Evolutionary conservation across 23 red algal genomes (phyloP), one percentile per base, ranked within the genome.

Genomic region (Agarophyton chilense): DNA sequence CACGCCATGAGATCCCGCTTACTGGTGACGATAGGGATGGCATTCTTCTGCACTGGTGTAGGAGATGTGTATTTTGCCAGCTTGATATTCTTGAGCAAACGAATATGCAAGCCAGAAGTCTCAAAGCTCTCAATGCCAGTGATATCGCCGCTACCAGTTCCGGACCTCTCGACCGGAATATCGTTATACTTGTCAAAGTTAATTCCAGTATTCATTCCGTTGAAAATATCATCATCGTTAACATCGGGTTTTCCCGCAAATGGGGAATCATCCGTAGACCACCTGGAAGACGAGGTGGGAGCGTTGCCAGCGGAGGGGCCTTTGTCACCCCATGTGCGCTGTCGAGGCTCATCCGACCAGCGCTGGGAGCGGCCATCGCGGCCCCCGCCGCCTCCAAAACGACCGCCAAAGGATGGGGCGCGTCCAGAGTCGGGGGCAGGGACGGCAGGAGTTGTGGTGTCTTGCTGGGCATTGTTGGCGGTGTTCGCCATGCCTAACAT

Each of bases 181-280:
- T 99, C 93, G 52, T 99, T 93, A 73, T 99, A 99, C 70, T 96
- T 95, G 43, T 99, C 97, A 94, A 99, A 99, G 88, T 99, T 99
- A 62, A 99, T 99, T 25, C 97, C 97, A 28, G 93, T 95, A 70
- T 92, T 96, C 83, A 93, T 95, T 7, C 83, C 92, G 60, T 93
- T 93, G 57, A 97, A 93, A 16, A 94, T 89, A 42, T 83, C 90
- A 0, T 56, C 91, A 26, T 85, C 71, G 19, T 81, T 28, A 31
- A 87, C 72, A 25, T 86, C 85, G 17, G 84, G 50, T 58, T 84
- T 89, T 36, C 76, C 77, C 14, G 72, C 81, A 55, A 90, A 90
- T 21, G 92, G 92, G 12, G 77, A 83, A 42, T 95, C 91, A 40
- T 94, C 91, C 35, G 83, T 49, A 53, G 68, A 77, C 91, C 91